Evolutionary conservation across 768 basidiomycete genomes (phyloP).

Genomic region (Favolaschia claudopus): DNA sequence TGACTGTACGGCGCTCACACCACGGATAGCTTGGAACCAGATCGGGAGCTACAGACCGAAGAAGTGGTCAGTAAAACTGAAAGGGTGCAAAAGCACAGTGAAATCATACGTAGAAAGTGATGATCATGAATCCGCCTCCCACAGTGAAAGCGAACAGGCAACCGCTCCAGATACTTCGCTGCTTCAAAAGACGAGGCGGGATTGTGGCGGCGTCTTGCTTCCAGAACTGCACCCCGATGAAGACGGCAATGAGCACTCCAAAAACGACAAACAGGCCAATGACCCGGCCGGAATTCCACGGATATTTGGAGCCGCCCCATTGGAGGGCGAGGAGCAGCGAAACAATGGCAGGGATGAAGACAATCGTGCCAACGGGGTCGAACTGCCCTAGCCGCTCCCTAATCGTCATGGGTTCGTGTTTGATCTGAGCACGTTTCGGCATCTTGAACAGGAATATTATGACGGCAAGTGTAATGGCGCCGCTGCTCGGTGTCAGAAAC

Average conservation of each 20-base stretch:
- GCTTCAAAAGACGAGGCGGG: slow-evolving; percentile 19
- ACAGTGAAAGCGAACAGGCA: slow-evolving; percentile 1
- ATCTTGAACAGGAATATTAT: slow-evolving; percentile 29
- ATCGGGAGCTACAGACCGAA: background rate
- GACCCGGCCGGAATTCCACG: slow-evolving; percentile 42
- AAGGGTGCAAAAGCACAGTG: too few species aligned
- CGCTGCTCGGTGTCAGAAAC: slow-evolving; percentile 43
- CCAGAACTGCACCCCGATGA: slow-evolving; percentile 24
- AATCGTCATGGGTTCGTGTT: background rate
- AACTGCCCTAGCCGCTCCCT: slow-evolving; percentile 12
- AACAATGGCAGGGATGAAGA: slow-evolving; percentile 23
- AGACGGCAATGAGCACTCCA: slow-evolving; percentile 20
- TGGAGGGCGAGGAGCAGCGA: slow-evolving; percentile 44
- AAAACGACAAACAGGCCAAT: slow-evolving; percentile 18
- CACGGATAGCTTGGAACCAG: slow-evolving; percentile 46
- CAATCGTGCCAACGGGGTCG: slow-evolving; percentile 21
- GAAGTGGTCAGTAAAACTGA: background rate
- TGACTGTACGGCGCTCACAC: slow-evolving; percentile 41
- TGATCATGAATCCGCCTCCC: slow-evolving; percentile 17
- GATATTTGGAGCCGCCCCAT: slow-evolving; percentile 53
- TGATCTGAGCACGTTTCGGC: background rate
- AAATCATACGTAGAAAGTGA: slow-evolving; percentile 4
- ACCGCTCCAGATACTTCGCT: slow-evolving; percentile 16
- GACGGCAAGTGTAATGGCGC: slow-evolving; percentile 16
- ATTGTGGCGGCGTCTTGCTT: slow-evolving; percentile 18